phyloP scores from a whole-genome alignment of 345 rosid genomes.

The Balakata baccata region DNA sequence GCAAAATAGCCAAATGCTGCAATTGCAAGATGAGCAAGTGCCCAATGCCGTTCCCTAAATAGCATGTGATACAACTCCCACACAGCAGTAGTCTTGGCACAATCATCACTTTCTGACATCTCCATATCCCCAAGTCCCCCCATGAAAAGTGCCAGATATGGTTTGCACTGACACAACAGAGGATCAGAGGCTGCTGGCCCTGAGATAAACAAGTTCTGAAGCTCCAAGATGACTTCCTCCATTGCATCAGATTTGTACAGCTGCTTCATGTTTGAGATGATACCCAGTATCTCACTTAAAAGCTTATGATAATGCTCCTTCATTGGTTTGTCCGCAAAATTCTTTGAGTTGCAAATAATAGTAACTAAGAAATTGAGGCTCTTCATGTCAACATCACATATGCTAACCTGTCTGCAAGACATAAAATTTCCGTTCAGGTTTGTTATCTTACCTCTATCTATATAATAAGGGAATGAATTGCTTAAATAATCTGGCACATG shows the following conservation, averaged over 20 bases:
- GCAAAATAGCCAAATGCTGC: conserved; percentile 82
- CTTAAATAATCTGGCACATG: not conserved
- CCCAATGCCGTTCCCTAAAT: conserved; percentile 78
- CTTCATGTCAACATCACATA: conserved; percentile 54
- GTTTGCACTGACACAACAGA: conserved; percentile 47
- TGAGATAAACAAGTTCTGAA: conserved; percentile 56
- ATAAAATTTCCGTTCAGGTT: conserved; percentile 21
- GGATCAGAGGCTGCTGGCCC: conserved; percentile 38
- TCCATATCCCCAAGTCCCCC: conserved; percentile 60
- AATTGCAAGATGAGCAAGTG: conserved; percentile 63
- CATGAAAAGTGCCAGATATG: conserved; percentile 64
- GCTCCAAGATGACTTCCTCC: conserved; percentile 59
- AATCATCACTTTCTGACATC: conserved; percentile 58
- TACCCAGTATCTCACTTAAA: conserved; percentile 48
- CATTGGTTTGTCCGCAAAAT: conserved; percentile 31
- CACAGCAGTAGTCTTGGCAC: conserved; percentile 57
- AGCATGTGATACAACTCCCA: conserved; percentile 81
- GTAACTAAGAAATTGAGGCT: conserved; percentile 55
- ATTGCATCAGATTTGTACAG: conserved; percentile 57
- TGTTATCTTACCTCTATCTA: conserved; percentile 1
- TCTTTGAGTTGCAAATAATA: conserved; percentile 38
- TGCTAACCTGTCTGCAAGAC: conserved; percentile 52
- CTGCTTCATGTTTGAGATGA: conserved; percentile 50
- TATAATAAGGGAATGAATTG: not conserved
- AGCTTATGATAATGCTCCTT: conserved; percentile 40